Evolutionary conservation across 352 stramenopile genomes (phyloP).

Genomic region (Blastocystis sp.): DNA sequence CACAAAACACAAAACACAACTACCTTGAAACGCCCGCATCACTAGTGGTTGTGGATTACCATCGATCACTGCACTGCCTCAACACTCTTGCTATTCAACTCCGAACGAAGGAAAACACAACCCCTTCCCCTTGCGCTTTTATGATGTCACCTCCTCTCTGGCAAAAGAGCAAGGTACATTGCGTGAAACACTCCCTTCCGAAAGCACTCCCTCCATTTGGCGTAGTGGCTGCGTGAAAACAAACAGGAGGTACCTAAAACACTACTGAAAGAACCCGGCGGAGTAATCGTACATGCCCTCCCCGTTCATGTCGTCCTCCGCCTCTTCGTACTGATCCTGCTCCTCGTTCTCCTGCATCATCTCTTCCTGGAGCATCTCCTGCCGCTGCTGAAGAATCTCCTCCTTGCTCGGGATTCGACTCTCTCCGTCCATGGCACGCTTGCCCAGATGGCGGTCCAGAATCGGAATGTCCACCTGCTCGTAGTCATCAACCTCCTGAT

Average conservation of each 20-base stretch:
- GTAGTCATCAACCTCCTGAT: no score
- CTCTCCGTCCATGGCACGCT: background rate
- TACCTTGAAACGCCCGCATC: background rate
- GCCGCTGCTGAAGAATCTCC: background rate
- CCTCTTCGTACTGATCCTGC: slow-evolving; percentile 17
- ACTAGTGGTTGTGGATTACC: background rate
- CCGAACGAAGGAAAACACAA: background rate
- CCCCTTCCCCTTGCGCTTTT: background rate
- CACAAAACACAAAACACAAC: slow-evolving; percentile 30
- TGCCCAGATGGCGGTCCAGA: slow-evolving; percentile 3
- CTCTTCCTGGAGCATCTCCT: slow-evolving; percentile 28
- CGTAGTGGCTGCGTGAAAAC: no score
- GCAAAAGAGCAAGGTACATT: no score
- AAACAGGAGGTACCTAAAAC: no score
- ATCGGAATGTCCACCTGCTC: slow-evolving; percentile 28
- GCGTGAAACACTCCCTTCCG: no score
- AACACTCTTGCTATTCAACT: background rate
- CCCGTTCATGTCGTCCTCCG: background rate
- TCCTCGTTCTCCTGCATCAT: slow-evolving; percentile 7
- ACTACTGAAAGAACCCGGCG: slow-evolving; percentile 1
- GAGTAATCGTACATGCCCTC: slow-evolving; percentile 9
- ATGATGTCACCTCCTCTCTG: background rate
- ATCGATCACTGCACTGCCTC: background rate
- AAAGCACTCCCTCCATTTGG: no score
- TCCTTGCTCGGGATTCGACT: background rate